phyloP scores from a whole-genome alignment of 495 filamentous ascomycete species.

The Aspergillus hancockii region DNA sequence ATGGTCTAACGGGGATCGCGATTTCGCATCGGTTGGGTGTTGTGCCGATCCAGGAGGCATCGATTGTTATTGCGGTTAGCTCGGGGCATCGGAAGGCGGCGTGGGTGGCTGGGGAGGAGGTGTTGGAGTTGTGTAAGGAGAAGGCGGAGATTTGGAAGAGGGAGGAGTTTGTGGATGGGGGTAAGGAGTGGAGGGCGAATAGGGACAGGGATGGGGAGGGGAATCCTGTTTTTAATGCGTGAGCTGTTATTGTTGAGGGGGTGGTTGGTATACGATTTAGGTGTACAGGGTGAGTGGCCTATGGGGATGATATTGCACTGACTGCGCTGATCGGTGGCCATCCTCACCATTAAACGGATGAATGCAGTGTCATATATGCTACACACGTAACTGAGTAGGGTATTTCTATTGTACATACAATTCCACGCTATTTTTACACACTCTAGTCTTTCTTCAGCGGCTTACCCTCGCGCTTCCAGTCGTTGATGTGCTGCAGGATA shows the following conservation, averaged over 20 bases:
- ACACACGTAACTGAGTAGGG: slow-evolving; percentile 25
- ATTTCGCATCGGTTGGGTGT: slow-evolving; percentile 86
- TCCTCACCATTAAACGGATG: background rate
- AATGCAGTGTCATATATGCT: background rate
- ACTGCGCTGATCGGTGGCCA: background rate
- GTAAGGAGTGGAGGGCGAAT: slow-evolving; percentile 87
- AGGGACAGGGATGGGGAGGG: slow-evolving; percentile 66
- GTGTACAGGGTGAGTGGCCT: too few species aligned
- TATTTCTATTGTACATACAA: slow-evolving; percentile 38
- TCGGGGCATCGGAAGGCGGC: slow-evolving; percentile 83
- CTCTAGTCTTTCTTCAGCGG: slow-evolving; percentile 40
- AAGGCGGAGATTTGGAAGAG: slow-evolving; percentile 93
- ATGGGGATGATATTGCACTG: background rate
- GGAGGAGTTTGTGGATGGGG: slow-evolving; percentile 86
- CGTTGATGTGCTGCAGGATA: slow-evolving; percentile 83
- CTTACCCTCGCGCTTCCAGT: slow-evolving; percentile 71
- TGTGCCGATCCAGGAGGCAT: slow-evolving; percentile 87
- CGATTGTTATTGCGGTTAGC: slow-evolving; percentile 86
- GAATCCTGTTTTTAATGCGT: slow-evolving; percentile 20
- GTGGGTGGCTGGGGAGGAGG: slow-evolving; percentile 87
- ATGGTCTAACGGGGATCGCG: slow-evolving; percentile 67
- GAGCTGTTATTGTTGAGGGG: background rate
- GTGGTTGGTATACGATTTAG: too few species aligned
- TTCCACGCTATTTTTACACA: slow-evolving; percentile 5
- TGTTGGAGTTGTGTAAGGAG: slow-evolving; percentile 83